A percentile compares a stretch with the other conserved stretches of the same genome.
These are phyloP conservation scores for Rhizopus stolonifer DNA, from an alignment of 371 early-diverging fungal species.

Conservation along the genomic window DNA sequence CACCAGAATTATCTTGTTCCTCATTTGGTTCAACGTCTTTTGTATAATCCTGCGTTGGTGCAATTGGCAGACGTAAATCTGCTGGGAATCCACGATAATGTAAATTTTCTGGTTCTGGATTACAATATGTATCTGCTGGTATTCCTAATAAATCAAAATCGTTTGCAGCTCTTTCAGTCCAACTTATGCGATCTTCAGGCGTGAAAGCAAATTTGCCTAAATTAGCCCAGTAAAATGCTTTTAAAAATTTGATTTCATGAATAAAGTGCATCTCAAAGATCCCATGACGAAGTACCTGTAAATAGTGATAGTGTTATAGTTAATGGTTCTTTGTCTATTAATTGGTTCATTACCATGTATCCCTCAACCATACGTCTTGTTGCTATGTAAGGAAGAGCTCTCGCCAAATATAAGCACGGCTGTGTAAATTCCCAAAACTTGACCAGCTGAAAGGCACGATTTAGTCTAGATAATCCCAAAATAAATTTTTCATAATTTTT, in stretches of 20 bases:
- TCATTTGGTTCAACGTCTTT: too few relatives aligned
- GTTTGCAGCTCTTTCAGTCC: conserved; percentile 39
- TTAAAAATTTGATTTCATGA: conserved; percentile 45
- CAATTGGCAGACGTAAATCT: conserved; percentile 10
- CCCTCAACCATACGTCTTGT: conserved; percentile 49
- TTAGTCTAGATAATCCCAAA: conserved; percentile 29
- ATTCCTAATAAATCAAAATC: conserved; percentile 34
- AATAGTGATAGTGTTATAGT: not conserved
- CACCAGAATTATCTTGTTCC: too few relatives aligned
- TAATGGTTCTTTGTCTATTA: not conserved
- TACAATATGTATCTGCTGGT: conserved; percentile 38
- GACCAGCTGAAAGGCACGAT: conserved; percentile 44
- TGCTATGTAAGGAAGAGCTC: conserved; percentile 44
- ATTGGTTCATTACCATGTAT: conserved; percentile 24
- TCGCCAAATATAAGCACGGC: conserved; percentile 43
- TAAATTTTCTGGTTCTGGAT: conserved; percentile 33
- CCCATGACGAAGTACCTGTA: conserved; percentile 38
- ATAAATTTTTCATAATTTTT: conserved; percentile 38
- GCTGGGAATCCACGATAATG: conserved; percentile 23
- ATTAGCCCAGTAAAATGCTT: conserved; percentile 44
- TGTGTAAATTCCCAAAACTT: conserved; percentile 51
- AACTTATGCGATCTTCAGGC: conserved; percentile 39
- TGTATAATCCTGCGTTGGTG: too few relatives aligned
- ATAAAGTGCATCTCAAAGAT: conserved; percentile 46
- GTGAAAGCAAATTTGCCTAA: conserved; percentile 49